phyloP scores from a whole-genome alignment of 305 asterid genomes.

The Solanum hybrid region DNA sequence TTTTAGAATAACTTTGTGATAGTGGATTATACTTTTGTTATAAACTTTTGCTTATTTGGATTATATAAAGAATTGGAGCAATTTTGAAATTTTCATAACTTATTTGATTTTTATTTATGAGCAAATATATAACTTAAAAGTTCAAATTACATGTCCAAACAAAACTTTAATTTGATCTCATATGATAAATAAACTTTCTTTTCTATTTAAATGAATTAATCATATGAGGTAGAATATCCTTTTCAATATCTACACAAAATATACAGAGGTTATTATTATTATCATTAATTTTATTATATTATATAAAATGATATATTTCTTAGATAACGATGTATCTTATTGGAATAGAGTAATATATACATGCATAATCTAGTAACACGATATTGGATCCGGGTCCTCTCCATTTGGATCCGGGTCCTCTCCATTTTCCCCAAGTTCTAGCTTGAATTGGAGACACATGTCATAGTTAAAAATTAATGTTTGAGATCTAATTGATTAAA shows the following conservation, averaged over 20 bases:
- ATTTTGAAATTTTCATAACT: background rate
- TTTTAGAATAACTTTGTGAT: background rate
- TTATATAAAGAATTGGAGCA: background rate
- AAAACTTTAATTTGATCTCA: background rate
- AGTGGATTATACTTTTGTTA: background rate
- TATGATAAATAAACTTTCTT: background rate
- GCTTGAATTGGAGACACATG: too few relatives aligned
- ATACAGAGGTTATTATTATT: background rate
- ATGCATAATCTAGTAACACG: background rate
- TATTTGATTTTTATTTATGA: background rate
- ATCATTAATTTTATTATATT: background rate
- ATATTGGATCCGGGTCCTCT: too few relatives aligned
- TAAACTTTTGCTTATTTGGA: background rate
- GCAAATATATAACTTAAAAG: background rate
- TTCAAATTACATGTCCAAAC: background rate
- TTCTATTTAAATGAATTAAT: background rate
- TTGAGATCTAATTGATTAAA: too few relatives aligned
- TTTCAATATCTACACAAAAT: background rate
- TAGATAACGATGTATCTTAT: background rate
- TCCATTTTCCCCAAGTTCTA: too few relatives aligned
- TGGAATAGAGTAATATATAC: background rate
- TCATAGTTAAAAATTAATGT: too few relatives aligned
- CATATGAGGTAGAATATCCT: background rate
- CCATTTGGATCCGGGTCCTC: too few relatives aligned
- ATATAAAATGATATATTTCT: background rate